Conservation (phyloP, 805 yeast species). For the Maudiozyma bulderi region DNA sequence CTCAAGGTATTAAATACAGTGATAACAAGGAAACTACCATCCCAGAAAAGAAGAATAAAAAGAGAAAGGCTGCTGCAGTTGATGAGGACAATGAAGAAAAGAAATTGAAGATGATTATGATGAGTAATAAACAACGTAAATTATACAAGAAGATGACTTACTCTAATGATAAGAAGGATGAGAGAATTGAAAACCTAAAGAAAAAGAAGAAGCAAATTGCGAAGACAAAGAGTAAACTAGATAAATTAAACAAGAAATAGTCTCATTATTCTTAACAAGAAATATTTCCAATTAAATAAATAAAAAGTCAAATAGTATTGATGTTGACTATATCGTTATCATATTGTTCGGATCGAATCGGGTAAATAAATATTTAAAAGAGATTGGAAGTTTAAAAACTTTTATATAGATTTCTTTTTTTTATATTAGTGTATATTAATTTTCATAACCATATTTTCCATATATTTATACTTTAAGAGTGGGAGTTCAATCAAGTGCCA, state of each 20-base stretch:
- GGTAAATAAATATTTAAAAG: no score
- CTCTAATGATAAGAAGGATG: constrained; percentile 75
- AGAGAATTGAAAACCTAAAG: constrained; percentile 56
- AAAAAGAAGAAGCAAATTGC: constrained; percentile 63
- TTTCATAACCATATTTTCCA: no score
- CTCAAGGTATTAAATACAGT: constrained; percentile 72
- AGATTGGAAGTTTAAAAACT: no score
- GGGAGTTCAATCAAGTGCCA: constrained; percentile 1
- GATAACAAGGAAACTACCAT: constrained; percentile 38
- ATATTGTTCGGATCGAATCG: neutral
- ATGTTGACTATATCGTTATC: neutral
- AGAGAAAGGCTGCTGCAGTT: constrained; percentile 31
- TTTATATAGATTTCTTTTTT: no score
- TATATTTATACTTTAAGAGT: neutral
- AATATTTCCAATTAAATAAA: neutral
- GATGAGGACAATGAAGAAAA: constrained; percentile 63
- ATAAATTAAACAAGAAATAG: constrained; percentile 22
- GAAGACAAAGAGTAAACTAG: constrained; percentile 46
- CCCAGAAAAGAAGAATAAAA: constrained; percentile 29
- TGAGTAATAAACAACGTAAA: constrained; percentile 93
- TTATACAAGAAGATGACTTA: constrained; percentile 91
- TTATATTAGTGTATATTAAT: no score
- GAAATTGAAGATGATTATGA: constrained; percentile 91
- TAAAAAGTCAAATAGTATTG: neutral
- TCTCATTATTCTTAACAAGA: neutral